Conservation (phyloP, 2,329 filamentous ascomycete species). For the Hymenoscyphus repandus region DNA sequence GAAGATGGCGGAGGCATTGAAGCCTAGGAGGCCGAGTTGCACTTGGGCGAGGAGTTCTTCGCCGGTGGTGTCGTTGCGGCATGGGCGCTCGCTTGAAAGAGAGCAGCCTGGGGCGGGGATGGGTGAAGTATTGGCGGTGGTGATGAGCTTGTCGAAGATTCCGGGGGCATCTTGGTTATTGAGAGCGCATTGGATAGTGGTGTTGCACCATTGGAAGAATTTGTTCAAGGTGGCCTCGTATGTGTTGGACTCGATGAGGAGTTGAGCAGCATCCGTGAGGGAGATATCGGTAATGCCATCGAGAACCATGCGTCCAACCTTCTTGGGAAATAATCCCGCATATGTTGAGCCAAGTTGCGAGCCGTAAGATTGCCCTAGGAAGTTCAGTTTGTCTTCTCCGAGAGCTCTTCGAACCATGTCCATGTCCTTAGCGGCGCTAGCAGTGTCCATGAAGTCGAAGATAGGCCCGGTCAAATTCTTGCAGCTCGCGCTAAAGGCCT, state of each 20-base stretch:
- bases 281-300: constrained; percentile 41
- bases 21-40: neutral
- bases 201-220: constrained; percentile 36
- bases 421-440: constrained; percentile 24
- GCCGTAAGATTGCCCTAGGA: constrained; percentile 41
- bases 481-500: constrained; percentile 37
- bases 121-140: constrained; percentile 21
- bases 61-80: neutral
- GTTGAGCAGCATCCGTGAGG: constrained; percentile 31
- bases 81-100: constrained; percentile 16
- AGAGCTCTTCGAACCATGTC: constrained; percentile 32
- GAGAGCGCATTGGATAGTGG: constrained; percentile 29
- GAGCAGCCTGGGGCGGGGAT: constrained; percentile 3
- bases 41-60: neutral
- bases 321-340: constrained; percentile 39
- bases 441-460: constrained; percentile 39
- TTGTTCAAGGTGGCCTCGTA: constrained; percentile 34
- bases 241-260: constrained; percentile 33
- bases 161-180: constrained; percentile 28
- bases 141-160: constrained; percentile 27
- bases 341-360: constrained; percentile 40
- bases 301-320: constrained; percentile 38
- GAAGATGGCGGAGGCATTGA: neutral
- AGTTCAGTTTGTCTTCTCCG: constrained; percentile 34
- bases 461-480: constrained; percentile 34